Evolutionary conservation across 2,329 filamentous ascomycete genomes (phyloP).

Genomic region (Parasarocladium wereldwijsianum): DNA sequence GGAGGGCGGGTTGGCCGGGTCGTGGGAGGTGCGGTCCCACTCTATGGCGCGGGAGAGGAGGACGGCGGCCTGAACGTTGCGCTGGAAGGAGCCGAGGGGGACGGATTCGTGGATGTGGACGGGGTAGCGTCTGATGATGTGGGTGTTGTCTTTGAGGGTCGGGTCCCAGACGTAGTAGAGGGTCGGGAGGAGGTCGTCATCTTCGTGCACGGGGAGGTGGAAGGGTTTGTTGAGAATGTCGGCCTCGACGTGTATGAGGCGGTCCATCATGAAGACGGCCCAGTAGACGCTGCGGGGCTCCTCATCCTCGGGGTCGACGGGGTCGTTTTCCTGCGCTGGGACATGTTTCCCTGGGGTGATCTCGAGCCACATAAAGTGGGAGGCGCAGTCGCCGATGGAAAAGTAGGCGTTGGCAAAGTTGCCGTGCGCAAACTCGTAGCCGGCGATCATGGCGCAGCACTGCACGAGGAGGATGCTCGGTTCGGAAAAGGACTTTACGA

Average conservation of each 20-base stretch:
- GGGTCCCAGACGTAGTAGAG: constrained; percentile 19
- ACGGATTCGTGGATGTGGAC: constrained; percentile 14
- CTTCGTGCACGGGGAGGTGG: constrained; percentile 20
- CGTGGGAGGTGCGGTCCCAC: constrained; percentile 10
- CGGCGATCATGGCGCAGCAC: constrained; percentile 23
- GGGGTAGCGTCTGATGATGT: constrained; percentile 13
- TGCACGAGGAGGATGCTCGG: constrained; percentile 25
- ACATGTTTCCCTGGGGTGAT: constrained; percentile 21
- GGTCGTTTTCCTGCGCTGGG: constrained; percentile 14
- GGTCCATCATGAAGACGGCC: constrained; percentile 27
- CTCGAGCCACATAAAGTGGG: constrained; percentile 18
- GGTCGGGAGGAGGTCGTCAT: constrained; percentile 19
- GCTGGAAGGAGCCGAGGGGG: constrained; percentile 19
- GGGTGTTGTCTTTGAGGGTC: constrained; percentile 10
- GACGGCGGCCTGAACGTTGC: constrained; percentile 20
- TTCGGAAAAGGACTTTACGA: constrained; percentile 19
- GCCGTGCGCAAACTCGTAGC: constrained; percentile 30
- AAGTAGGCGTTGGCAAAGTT: constrained; percentile 24
- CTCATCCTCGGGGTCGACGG: constrained; percentile 19
- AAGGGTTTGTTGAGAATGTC: constrained; percentile 16
- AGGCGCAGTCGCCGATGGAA: constrained; percentile 25
- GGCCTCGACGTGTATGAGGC: constrained; percentile 17
- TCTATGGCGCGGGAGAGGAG: constrained; percentile 16
- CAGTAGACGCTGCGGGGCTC: constrained; percentile 26
- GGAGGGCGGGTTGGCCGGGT: constrained; percentile 9